Conservation (phyloP, 2,329 filamentous ascomycete genomes). For the Sporothrix dimorphospora region DNA sequence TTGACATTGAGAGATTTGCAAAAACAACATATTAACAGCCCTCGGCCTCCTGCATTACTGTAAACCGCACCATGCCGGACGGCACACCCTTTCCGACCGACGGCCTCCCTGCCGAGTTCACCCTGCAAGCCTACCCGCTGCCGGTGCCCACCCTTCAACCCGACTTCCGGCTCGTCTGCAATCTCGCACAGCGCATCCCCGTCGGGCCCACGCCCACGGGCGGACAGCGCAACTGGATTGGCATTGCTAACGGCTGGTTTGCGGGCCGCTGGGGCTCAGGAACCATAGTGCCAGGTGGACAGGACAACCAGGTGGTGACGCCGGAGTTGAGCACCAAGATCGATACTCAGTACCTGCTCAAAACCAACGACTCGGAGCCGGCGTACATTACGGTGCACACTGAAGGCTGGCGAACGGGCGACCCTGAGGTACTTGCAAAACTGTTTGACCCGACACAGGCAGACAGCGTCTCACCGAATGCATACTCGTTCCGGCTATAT, state of each 20-base stretch:
- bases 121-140: background rate
- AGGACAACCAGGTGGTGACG: conserved; percentile 13
- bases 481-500: background rate
- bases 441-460: conserved; percentile 1
- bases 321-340: conserved; percentile 8
- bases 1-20: no score
- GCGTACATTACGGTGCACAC: conserved; percentile 18
- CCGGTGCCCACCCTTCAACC: background rate
- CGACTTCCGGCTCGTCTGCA: conserved; percentile 11
- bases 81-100: background rate
- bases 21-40: no score
- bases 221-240: conserved; percentile 10
- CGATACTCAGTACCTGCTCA: background rate
- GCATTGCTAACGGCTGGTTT: background rate
- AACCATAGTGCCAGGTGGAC: background rate
- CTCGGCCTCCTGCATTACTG: no score
- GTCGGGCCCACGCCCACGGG: background rate
- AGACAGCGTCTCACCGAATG: background rate
- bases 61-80: background rate
- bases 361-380: background rate
- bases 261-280: background rate
- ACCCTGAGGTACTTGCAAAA: background rate
- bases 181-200: background rate
- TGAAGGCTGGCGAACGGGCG: conserved; percentile 12
- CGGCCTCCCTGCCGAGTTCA: conserved; percentile 7